Conservation (phyloP, 768 basidiomycete genomes). For the Pleurotus citrinopileatus region DNA sequence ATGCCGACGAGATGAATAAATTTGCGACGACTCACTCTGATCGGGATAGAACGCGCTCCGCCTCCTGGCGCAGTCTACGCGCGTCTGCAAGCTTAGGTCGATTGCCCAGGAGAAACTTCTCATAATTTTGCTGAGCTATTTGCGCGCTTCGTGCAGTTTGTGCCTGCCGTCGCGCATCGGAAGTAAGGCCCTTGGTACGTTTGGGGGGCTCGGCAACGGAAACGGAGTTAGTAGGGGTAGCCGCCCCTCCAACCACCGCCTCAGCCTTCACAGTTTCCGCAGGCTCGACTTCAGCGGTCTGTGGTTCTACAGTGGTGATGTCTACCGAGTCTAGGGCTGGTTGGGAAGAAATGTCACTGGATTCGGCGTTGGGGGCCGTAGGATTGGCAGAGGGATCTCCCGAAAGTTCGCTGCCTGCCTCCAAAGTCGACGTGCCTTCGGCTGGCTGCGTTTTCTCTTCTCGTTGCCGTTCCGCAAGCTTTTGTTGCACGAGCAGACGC, state of each 20-base stretch:
- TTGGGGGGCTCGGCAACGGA: not conserved
- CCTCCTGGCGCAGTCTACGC: not conserved
- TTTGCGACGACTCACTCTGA: not conserved
- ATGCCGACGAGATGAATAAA: not conserved
- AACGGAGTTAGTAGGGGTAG: not conserved
- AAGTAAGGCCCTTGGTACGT: not conserved
- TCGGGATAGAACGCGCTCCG: not conserved
- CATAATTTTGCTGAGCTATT: not conserved
- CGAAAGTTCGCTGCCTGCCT: not conserved
- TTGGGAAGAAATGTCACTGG: no score
- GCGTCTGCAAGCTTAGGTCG: conserved; percentile 2
- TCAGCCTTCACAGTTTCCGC: no score
- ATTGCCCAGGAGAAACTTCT: not conserved
- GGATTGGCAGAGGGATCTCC: no score
- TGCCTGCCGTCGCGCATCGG: not conserved
- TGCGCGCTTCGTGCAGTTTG: not conserved
- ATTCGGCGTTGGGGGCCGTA: no score
- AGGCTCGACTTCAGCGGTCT: no score
- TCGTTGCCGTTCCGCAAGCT: conserved; percentile 13
- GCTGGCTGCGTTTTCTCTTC: not conserved
- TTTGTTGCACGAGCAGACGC: conserved; percentile 33
- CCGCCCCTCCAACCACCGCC: not conserved
- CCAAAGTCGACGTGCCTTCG: not conserved
- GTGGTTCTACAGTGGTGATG: no score
- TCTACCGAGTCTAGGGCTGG: no score